Evolutionary conservation across 2,329 filamentous ascomycete species (phyloP), one percentile per base, ranked within the genome.

Genomic region (Achaetomium macrosporum): DNA sequence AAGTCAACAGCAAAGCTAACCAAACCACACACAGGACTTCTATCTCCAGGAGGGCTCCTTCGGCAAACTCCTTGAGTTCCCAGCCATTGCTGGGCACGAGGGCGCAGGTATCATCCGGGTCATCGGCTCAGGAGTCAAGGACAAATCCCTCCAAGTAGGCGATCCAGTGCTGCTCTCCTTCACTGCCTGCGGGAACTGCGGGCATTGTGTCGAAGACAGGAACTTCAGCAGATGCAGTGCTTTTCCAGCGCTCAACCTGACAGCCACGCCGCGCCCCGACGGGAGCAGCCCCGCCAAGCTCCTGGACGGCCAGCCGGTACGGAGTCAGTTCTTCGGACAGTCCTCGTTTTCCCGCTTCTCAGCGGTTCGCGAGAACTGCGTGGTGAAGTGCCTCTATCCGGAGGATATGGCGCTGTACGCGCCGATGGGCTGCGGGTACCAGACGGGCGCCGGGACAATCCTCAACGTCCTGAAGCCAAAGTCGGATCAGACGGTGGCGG

Each of bases 401-500:
- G 59, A 62, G 7, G 61, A 67, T 37, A 51, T 71, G 37, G 58
- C 61, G 1, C 53, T 67, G 15, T 66, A 68, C 35, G 68, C 71
- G 7, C 70, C 71, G 2, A 60, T 75, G 17, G 72, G 71, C 1
- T 75, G 73, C 55, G 72, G 71, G 0, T 66, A 73, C 35, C 68
- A 69, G 63, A 74, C 73, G 3, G 73, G 72, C n/a, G 69, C 68
- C 9, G 71, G 71, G 16, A 67, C 72, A 1, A 65, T 75, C 3
- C 56, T 71, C 10, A 70, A 73, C 44, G 61, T 70, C 0, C 59
- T 69, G 1, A 63, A 66, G 42, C 56, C 56, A 0, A 25, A 15
- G 6, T 56, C 60, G 8, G 52, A 61, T 1, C 63, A 67, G 35
- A 61, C 62, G 0, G 57, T 74, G 1, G 67, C 65, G 3, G 59